These are phyloP conservation scores for Sarocladium oryzae DNA, from an alignment of 2,329 filamentous ascomycete species.

Conservation along the genomic window DNA sequence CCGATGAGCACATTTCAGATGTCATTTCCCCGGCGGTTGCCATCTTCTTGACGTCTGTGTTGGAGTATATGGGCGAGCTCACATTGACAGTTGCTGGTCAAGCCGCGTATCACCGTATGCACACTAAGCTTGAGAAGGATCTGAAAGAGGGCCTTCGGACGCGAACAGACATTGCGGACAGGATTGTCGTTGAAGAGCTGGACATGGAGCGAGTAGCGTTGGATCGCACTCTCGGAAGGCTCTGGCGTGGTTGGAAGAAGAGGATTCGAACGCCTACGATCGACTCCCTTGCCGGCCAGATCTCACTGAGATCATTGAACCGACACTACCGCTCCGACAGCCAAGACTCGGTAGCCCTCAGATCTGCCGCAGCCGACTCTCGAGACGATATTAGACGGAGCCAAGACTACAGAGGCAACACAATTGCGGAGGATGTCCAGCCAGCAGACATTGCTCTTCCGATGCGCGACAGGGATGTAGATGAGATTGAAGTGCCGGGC, in stretches of 20 bases:
- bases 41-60: constrained; percentile 90
- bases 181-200: constrained; percentile 76
- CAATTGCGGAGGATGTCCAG: constrained; percentile 22
- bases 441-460: constrained; percentile 58
- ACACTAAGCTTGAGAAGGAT: constrained; percentile 51
- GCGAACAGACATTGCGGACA: constrained; percentile 48
- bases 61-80: constrained; percentile 92
- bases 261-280: constrained; percentile 55
- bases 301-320: neutral
- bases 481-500: constrained; percentile 75
- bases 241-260: constrained; percentile 97
- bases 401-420: constrained; percentile 15
- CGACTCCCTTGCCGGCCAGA: constrained; percentile 31
- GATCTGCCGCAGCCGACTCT: constrained; percentile 11
- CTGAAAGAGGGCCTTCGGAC: constrained; percentile 44
- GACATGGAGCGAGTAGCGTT: constrained; percentile 92
- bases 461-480: constrained; percentile 58
- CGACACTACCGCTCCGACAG: constrained; percentile 27
- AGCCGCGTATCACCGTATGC: constrained; percentile 67
- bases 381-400: constrained; percentile 11
- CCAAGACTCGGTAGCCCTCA: constrained; percentile 29
- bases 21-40: constrained; percentile 84
- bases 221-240: constrained; percentile 76
- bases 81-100: constrained; percentile 82
- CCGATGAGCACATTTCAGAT: constrained; percentile 53